Evolutionary conservation across 2,329 filamentous ascomycete species (phyloP), one percentile per base, ranked within the genome.

Genomic region (Pseudocercospora musae): DNA sequence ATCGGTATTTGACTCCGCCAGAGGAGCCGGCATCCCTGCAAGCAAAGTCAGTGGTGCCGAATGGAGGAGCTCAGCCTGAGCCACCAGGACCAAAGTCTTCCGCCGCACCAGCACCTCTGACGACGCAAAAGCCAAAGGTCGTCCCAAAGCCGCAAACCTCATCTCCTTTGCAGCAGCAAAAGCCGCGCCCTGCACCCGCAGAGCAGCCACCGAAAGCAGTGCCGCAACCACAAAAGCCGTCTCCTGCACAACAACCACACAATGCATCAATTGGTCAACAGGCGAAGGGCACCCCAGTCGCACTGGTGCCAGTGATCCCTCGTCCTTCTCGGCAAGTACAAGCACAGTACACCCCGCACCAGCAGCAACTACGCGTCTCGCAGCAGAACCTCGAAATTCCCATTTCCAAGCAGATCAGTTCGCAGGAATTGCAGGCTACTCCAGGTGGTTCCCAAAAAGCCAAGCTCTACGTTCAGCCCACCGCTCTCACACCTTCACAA

Each of bases 1-100:
- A 75, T 63, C 69, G 73, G 23, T 75, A 72, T 48, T 57, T 70
- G 40, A 73, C 71, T n/a, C 68, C 71, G 46, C 68, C 68, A 57
- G 67, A 68, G 40, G 64, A 64, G 20, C 53, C 59, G 23, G 15
- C 31, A 23, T 49, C 50, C n/a, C 11, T 40, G 27, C 23, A 55
- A 6, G 27, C 18, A 3, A 54, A 56, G 27, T 58, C 27, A 20
- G 37, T 20, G 20, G 20, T 18, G 20, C 56, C 27, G n/a, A 46
- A 29, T 21, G 48, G 15, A 49, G 58, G 56, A 25, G 29, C 37
- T 18, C 44, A 18, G 54, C 20, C n/a, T n/a, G n/a, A 46, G 11
- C 23, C 37, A 21, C 5, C 15, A 18, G 52, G 46, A 40, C 27
- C 21, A 29, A 48, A 58, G 18, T 21, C 13, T 11, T 18, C 23